Conservation (phyloP, 495 filamentous ascomycete species). For the Aspergillus heteromorphus region DNA sequence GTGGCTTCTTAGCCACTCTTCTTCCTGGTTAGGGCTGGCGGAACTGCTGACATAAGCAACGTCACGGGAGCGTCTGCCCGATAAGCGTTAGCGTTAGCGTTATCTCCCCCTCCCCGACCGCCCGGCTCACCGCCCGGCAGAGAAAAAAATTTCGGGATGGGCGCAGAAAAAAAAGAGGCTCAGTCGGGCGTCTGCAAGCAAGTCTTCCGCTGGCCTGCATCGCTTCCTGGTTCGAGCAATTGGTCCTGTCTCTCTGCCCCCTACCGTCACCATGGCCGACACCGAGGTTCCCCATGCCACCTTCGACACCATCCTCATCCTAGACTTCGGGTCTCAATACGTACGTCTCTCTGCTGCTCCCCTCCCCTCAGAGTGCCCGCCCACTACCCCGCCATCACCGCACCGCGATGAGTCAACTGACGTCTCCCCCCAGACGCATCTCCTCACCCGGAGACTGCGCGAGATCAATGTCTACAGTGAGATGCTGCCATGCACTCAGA, state of each 20-base stretch:
- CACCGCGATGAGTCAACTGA: conserved; percentile 5
- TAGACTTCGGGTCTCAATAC: conserved; percentile 57
- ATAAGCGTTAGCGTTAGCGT: conserved; percentile 1
- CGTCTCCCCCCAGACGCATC: conserved; percentile 14
- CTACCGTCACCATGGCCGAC: conserved; percentile 17
- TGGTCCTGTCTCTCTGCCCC: neutral
- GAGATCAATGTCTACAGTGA: conserved; percentile 83
- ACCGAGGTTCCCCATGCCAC: conserved; percentile 42
- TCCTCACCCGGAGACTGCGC: conserved; percentile 72
- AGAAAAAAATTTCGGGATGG: neutral
- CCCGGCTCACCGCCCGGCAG: neutral
- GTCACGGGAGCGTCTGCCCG: neutral
- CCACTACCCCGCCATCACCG: neutral
- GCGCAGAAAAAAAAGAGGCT: neutral
- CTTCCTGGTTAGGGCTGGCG: neutral
- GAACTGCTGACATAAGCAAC: neutral
- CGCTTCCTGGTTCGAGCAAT: neutral
- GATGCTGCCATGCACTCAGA: conserved; percentile 89
- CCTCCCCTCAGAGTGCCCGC: neutral
- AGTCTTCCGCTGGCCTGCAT: neutral
- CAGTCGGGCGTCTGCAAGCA: neutral
- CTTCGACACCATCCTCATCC: conserved; percentile 61
- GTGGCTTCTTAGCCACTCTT: neutral
- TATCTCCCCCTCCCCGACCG: neutral
- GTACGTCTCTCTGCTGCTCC: conserved; percentile 8